Evolutionary conservation across 2,329 filamentous ascomycete genomes (phyloP).

Genomic region (Apiospora malaysiana): DNA sequence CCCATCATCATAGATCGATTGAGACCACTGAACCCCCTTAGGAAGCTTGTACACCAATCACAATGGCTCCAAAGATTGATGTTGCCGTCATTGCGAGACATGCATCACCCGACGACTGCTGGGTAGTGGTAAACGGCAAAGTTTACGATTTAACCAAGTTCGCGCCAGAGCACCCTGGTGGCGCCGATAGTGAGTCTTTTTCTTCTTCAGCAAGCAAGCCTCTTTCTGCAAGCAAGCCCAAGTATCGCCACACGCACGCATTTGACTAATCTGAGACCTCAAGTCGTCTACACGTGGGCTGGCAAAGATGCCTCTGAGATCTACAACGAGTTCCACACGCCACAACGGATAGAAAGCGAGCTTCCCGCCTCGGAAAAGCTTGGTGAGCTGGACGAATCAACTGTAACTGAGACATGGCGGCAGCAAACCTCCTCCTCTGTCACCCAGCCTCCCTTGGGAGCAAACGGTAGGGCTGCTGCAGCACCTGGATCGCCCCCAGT

Average conservation of each 20-base stretch:
- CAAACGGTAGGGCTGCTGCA: background rate
- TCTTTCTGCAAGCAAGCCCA: background rate
- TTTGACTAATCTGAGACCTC: background rate
- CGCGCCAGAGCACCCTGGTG: constrained; percentile 27
- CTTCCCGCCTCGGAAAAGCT: constrained; percentile 53
- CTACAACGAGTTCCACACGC: constrained; percentile 58
- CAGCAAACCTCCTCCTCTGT: constrained; percentile 26
- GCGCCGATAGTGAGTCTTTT: constrained; percentile 22
- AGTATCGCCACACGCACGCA: background rate
- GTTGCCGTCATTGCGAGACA: constrained; percentile 24
- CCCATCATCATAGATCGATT: background rate
- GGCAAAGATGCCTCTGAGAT: constrained; percentile 59
- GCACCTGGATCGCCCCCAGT: background rate
- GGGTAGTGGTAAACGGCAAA: constrained; percentile 26
- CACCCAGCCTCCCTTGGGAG: background rate
- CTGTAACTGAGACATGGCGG: constrained; percentile 55
- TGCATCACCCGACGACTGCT: constrained; percentile 24
- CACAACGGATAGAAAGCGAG: constrained; percentile 46
- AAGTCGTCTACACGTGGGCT: constrained; percentile 45
- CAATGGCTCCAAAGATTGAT: constrained; percentile 7
- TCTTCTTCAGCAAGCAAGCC: background rate
- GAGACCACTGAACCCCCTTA: background rate
- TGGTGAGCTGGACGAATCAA: constrained; percentile 54
- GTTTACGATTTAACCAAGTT: constrained; percentile 27
- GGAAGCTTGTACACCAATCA: background rate